Conservation (phyloP, 148 eudicot species). For the Cornus florida region DNA sequence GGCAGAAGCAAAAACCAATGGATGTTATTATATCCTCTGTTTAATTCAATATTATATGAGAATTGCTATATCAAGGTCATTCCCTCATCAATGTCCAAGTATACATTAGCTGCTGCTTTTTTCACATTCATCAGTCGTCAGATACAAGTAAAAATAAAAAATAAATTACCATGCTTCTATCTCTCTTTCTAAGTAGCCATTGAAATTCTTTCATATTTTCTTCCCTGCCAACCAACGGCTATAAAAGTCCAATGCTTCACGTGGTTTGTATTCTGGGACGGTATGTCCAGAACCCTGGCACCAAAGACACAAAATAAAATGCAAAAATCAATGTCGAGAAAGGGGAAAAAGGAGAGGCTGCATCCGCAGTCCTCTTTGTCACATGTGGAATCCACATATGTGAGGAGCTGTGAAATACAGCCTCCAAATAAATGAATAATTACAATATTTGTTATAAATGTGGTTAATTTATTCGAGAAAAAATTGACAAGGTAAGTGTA, state of each 20-base stretch:
- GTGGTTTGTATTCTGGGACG: slow-evolving; percentile 82
- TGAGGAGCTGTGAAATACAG: background rate
- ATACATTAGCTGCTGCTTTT: background rate
- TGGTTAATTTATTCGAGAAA: background rate
- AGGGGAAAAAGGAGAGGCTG: background rate
- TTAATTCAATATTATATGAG: background rate
- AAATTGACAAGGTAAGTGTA: background rate
- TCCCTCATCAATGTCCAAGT: background rate
- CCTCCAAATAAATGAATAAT: background rate
- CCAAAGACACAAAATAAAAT: slow-evolving; percentile 7
- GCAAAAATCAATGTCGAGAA: background rate
- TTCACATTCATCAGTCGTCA: background rate
- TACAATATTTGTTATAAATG: background rate
- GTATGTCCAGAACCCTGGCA: slow-evolving; percentile 85
- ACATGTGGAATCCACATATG: background rate
- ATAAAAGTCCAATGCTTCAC: slow-evolving; percentile 61
- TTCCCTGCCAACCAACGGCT: slow-evolving; percentile 54
- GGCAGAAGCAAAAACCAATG: background rate
- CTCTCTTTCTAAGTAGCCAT: background rate
- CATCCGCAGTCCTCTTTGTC: background rate
- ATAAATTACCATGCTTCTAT: background rate
- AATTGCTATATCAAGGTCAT: background rate
- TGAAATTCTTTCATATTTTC: slow-evolving; percentile 31
- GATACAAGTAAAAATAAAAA: background rate
- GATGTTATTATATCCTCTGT: background rate